phyloP scores from a whole-genome alignment of 2,329 filamentous ascomycete genomes.

The Aureobasidium lini region DNA sequence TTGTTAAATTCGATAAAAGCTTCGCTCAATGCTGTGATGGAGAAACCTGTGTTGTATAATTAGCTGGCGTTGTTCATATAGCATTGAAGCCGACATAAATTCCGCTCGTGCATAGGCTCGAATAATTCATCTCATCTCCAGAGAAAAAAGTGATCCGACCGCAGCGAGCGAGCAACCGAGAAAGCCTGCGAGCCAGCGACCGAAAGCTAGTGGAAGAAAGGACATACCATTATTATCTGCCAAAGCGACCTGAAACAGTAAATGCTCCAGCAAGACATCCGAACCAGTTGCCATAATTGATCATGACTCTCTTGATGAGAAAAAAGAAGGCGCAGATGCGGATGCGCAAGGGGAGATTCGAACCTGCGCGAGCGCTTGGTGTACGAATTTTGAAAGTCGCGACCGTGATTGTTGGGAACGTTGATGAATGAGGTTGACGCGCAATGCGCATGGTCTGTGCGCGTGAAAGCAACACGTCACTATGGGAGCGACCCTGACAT shows the following conservation, averaged over 20 bases:
- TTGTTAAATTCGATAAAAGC: constrained; percentile 31
- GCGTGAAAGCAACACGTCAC: not conserved
- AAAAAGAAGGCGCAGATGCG: constrained; percentile 7
- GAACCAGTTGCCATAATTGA: constrained; percentile 41
- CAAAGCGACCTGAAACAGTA: constrained; percentile 53
- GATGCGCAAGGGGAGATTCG: constrained; percentile 4
- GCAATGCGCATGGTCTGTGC: not conserved
- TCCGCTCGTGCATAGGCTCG: not conserved
- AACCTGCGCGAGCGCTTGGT: not conserved
- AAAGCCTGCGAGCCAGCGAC: too few species aligned
- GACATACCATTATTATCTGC: constrained; percentile 50
- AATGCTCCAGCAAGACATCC: constrained; percentile 50
- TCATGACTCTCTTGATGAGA: not conserved
- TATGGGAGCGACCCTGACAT: not conserved
- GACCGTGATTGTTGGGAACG: not conserved
- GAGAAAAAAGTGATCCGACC: constrained; percentile 3
- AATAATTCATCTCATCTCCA: constrained; percentile 3
- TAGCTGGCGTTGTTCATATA: not conserved
- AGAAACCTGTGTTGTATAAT: not conserved
- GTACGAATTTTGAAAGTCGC: not conserved
- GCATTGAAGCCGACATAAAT: not conserved
- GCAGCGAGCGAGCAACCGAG: not conserved
- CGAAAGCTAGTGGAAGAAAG: not conserved
- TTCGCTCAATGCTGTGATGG: constrained; percentile 32
- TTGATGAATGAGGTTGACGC: not conserved